Evolutionary conservation across 2,329 filamentous ascomycete genomes (phyloP).

Genomic region (Xylariaceae sp.): DNA sequence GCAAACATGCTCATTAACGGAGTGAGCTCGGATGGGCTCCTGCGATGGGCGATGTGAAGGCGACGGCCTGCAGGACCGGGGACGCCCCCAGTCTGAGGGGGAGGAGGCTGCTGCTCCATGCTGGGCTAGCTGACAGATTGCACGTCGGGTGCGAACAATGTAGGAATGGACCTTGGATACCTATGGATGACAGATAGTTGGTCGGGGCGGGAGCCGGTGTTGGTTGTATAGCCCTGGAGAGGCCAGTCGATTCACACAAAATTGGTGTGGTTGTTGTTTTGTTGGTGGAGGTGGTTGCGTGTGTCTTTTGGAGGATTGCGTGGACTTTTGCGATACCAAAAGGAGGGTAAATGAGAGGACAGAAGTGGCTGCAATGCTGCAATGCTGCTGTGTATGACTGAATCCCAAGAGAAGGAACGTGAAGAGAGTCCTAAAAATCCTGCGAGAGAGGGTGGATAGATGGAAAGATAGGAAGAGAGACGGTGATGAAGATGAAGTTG

Average conservation of each 20-base stretch:
- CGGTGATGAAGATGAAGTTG: constrained; percentile 33
- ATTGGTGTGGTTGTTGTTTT: neutral
- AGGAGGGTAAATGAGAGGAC: constrained; percentile 47
- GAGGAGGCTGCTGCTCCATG: constrained; percentile 65
- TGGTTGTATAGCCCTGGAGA: constrained; percentile 18
- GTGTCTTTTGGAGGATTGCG: constrained; percentile 29
- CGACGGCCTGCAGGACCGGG: constrained; percentile 81
- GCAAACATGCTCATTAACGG: constrained; percentile 93
- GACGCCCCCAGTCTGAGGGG: constrained; percentile 56
- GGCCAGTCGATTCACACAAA: constrained; percentile 18
- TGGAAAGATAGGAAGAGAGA: constrained; percentile 25
- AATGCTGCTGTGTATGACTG: constrained; percentile 34
- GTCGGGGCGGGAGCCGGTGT: constrained; percentile 27
- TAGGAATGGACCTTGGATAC: constrained; percentile 25
- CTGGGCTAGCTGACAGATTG: constrained; percentile 46
- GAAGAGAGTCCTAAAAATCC: constrained; percentile 27
- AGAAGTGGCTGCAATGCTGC: constrained; percentile 46
- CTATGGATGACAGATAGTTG: constrained; percentile 22
- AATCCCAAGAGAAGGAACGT: constrained; percentile 39
- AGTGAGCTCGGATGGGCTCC: constrained; percentile 95
- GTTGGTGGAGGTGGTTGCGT: constrained; percentile 28
- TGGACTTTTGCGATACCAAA: constrained; percentile 44
- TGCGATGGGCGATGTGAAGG: constrained; percentile 94
- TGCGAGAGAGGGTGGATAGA: constrained; percentile 31
- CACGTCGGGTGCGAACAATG: constrained; percentile 51